Conservation (phyloP, 1,284 basidiomycete species). For the Rhodofomes roseus region DNA sequence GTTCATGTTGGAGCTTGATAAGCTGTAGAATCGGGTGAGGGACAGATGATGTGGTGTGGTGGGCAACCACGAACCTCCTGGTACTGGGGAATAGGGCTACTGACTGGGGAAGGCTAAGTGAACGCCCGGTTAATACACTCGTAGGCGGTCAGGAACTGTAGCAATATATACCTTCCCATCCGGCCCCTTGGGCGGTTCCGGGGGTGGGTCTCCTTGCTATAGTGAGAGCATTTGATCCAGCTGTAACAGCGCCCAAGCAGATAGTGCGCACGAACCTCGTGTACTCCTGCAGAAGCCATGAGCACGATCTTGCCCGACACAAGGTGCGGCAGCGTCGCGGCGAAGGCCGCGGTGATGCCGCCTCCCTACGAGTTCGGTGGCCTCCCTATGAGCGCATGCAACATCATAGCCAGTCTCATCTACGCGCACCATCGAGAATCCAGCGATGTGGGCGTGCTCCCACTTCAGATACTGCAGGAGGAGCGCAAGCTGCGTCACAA, state of each 20-base stretch:
- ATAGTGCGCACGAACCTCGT: constrained; percentile 49
- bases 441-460: constrained; percentile 59
- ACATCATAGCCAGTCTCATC: neutral
- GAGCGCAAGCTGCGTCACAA: constrained; percentile 70
- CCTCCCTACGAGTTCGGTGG: constrained; percentile 73
- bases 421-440: constrained; percentile 68
- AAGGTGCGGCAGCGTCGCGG: constrained; percentile 61
- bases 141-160: constrained; percentile 24
- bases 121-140: neutral
- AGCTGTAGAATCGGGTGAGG: constrained; percentile 10
- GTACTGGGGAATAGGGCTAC: constrained; percentile 9
- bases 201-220: constrained; percentile 32
- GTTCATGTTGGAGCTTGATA: constrained; percentile 15
- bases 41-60: neutral
- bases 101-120: neutral
- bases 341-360: constrained; percentile 65
- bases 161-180: constrained; percentile 24
- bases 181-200: neutral
- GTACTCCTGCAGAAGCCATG: constrained; percentile 62
- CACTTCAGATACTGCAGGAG: constrained; percentile 74
- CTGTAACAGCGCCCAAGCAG: too few species aligned
- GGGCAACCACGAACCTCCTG: constrained; percentile 7
- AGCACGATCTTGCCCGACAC: constrained; percentile 60
- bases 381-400: neutral
- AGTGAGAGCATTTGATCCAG: constrained; percentile 33